Base-by-base conservation (phyloP, 768 basidiomycete genomes). In the Phlebiopsis flavidoalba region DNA sequence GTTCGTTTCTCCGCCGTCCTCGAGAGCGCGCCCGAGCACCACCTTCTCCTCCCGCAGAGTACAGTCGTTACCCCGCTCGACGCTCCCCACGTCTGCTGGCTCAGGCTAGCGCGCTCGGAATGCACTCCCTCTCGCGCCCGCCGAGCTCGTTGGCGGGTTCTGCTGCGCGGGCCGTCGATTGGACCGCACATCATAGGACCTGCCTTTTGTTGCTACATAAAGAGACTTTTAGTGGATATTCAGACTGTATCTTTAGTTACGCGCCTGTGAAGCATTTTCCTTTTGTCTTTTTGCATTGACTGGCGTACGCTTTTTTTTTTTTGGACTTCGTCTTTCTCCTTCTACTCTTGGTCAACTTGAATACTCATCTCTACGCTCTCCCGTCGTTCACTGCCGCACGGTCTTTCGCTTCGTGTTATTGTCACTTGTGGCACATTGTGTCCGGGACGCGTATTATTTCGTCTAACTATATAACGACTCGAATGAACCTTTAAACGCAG, bases 131-230 rank as follows among this genome's bases (percentile, higher is more conserved):
- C 40, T 63, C 67, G 22, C 60, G 68, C 26, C 66, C 68, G 37
- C 48, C 68, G 35, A 69, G 68, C 61, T 65, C 68, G 21, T 61
- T 66, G 61, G 64, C 62, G 36, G 57, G 64, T 43, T 63, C 63
- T 15, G n/a, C n/a, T n/a, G 48, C 53, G 26, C 59, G 60, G n/a
- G 47, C 60, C 51, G 53, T 60, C 60, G 10, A 17, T 60, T n/a
- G 22, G 60, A 60, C 54, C 53, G 46, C 35, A 53, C 46, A 24
- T 48, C 53, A 21, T 60, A 35, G 48, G 12, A 21, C 11, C 19
- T 47, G 21, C 26, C 17, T 36, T 26, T 37, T 21, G 50, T 17
- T 8, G 2, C 2, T n/a, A 15, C 11, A 12, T 49, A 33, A 17
- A 54, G 14, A 49, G 31, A 58, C 57, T 11, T 3, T 49, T 48